phyloP scores from a whole-genome alignment of 495 filamentous ascomycete genomes.

The Neurospora hispaniola region DNA sequence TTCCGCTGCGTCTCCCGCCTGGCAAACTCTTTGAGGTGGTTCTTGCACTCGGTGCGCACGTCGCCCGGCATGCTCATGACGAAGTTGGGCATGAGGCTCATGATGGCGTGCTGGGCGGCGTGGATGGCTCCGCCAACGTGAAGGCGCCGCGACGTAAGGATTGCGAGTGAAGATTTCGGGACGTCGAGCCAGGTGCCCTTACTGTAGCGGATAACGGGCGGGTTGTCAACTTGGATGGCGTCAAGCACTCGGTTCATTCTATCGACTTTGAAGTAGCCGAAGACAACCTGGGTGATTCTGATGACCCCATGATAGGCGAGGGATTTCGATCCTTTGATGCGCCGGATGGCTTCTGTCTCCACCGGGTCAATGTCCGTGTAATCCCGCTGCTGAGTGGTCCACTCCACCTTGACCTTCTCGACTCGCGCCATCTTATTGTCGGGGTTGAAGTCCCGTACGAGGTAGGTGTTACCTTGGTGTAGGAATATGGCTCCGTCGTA shows the following conservation, averaged over 20 bases:
- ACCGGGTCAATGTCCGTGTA: slow-evolving; percentile 89
- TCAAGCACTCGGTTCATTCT: slow-evolving; percentile 70
- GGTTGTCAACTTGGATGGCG: slow-evolving; percentile 86
- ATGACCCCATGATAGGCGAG: slow-evolving; percentile 79
- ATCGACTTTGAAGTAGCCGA: slow-evolving; percentile 94
- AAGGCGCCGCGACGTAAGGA: slow-evolving; percentile 44
- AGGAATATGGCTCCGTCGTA: slow-evolving; percentile 98
- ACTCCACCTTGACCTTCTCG: slow-evolving; percentile 80
- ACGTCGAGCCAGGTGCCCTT: slow-evolving; percentile 95
- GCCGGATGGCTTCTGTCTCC: slow-evolving; percentile 73
- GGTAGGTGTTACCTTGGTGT: slow-evolving; percentile 85
- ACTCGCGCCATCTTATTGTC: slow-evolving; percentile 62
- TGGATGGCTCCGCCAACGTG: slow-evolving; percentile 89
- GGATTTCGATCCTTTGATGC: slow-evolving; percentile 35
- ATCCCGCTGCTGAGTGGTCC: slow-evolving; percentile 88
- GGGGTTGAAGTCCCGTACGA: slow-evolving; percentile 80
- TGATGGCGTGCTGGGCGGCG: slow-evolving; percentile 82
- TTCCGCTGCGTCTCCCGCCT: slow-evolving; percentile 52
- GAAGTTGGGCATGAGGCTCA: slow-evolving; percentile 80
- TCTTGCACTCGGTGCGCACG: slow-evolving; percentile 90
- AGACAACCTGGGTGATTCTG: slow-evolving; percentile 73
- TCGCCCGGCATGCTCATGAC: slow-evolving; percentile 77
- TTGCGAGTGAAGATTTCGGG: no score
- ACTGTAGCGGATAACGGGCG: slow-evolving; percentile 69
- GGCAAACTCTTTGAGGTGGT: slow-evolving; percentile 65